A percentile compares a stretch with the other conserved stretches of the same genome.
phyloP scores from a whole-genome alignment of 2,329 filamentous ascomycete species.

The Fusarium kyushuense region DNA sequence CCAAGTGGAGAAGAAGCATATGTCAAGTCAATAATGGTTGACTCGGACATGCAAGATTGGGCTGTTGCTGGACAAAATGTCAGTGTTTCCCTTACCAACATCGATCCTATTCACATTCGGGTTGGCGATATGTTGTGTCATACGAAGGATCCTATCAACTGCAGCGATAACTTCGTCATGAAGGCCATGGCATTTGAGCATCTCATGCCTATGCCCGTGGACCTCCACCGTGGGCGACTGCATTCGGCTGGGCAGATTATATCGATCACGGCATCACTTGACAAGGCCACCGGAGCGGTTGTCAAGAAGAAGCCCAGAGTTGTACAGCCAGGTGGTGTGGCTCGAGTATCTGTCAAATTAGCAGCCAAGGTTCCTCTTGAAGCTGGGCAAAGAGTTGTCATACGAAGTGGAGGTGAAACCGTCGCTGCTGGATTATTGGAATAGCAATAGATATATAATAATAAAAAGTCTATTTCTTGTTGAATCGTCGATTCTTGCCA shows the following conservation, averaged over 20 bases:
- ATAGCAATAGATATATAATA: constrained; percentile 50
- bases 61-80: constrained; percentile 92
- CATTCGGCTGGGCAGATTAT: constrained; percentile 82
- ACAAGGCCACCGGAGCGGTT: constrained; percentile 81
- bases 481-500: background rate
- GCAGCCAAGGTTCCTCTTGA: constrained; percentile 83
- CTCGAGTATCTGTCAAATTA: constrained; percentile 80
- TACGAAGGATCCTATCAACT: constrained; percentile 73
- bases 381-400: constrained; percentile 80
- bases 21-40: constrained; percentile 84
- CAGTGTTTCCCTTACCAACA: constrained; percentile 83
- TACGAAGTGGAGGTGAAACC: constrained; percentile 84
- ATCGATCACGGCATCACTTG: constrained; percentile 77
- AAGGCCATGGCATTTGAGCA: constrained; percentile 93
- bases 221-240: constrained; percentile 87
- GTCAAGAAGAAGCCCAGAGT: constrained; percentile 87
- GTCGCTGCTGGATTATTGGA: constrained; percentile 90
- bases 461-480: background rate
- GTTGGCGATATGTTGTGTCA: constrained; percentile 90
- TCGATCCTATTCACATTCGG: constrained; percentile 85
- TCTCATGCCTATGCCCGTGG: constrained; percentile 87
- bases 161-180: constrained; percentile 79
- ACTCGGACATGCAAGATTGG: constrained; percentile 82
- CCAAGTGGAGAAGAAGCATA: constrained; percentile 84
- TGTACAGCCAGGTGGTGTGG: constrained; percentile 82